Base-by-base conservation (phyloP, 768 basidiomycete species). In the Crassisporium funariophilum region DNA sequence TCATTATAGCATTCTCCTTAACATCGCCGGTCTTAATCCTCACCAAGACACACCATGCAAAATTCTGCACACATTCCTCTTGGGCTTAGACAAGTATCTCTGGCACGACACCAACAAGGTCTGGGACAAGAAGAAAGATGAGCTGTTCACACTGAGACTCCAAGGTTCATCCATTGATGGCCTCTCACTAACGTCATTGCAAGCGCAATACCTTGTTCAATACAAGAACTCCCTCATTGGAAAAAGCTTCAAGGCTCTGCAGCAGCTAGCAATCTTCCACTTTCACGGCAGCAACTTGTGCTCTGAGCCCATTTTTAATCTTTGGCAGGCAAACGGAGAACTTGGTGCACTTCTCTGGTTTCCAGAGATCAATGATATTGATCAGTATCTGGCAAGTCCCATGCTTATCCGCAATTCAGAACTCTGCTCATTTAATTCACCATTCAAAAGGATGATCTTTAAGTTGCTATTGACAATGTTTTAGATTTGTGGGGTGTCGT, bases 61-160 rank as follows among this genome's bases (percentile, higher is more conserved):
- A 46, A 64, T 73, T 3, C 58, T 75, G 2, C 70, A 74, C 42
- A 65, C 65, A 4, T 46, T 65, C 7, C 59, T 72, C 0, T 63
- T 73, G 0, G 70, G 71, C 0, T 59, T 63, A 20, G 56, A 65
- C 41, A 71, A 71, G 46, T 72, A 72, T 50, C 41, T 61, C 4
- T 71, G 68, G 69, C 56, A 70, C 34, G 31, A 50, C 2, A 46
- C 43, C 22, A 56, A 50, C 20, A 61, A 53, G 15, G 10, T n/a
- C 0, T 65, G 62, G 67, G 42, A 52, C 15, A 42, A 52, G 8
- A 49, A 54, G 7, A 52, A 66, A 27, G 42, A 52, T 5, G 57
- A 62, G 9, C 7, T 54, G 1, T 67, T 67, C 54, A 49, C 59
- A 0, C 44, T 46, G 17, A 53, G 62, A 1, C 59, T 73, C 0